Percentiles rank a stretch among this genome's conserved stretches.
These are phyloP conservation scores for Syncephalastrum sp. DNA, from an alignment of 371 early-diverging fungal species.

Conservation along the genomic window DNA sequence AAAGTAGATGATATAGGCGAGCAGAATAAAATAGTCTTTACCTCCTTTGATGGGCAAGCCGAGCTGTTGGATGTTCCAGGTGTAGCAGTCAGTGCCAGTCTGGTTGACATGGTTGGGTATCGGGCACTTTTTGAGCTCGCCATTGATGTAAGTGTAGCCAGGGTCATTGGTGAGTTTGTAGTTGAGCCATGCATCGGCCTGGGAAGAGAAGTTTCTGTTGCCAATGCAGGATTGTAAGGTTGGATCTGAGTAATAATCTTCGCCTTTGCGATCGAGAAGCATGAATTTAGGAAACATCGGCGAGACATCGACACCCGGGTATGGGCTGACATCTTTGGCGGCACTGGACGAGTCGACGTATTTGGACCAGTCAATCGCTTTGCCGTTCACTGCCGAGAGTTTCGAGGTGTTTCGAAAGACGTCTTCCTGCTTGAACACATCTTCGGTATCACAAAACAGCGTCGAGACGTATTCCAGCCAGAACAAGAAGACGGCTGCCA, in stretches of 20 bases:
- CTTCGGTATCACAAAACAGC: conserved; percentile 43
- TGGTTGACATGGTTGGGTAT: conserved; percentile 28
- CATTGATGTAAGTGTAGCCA: conserved; percentile 25
- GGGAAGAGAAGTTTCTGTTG: conserved; percentile 11
- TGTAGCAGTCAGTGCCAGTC: conserved; percentile 43
- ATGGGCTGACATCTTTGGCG: conserved; percentile 29
- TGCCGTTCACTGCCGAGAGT: conserved; percentile 36
- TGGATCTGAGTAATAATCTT: conserved; percentile 22
- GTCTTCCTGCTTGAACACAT: conserved; percentile 18
- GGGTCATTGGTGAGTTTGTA: conserved; percentile 31
- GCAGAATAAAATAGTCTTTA: background rate
- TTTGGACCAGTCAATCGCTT: conserved; percentile 36
- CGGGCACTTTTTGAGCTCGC: conserved; percentile 31
- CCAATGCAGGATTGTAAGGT: conserved; percentile 32
- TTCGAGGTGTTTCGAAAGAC: conserved; percentile 34
- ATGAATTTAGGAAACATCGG: conserved; percentile 45
- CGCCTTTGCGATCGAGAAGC: conserved; percentile 21
- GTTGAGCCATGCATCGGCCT: conserved; percentile 40
- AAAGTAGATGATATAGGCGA: no score
- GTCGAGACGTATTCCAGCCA: conserved; percentile 45
- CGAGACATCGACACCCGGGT: conserved; percentile 43
- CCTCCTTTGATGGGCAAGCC: conserved; percentile 10
- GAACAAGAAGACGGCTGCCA: conserved; percentile 33
- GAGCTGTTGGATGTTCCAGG: conserved; percentile 3
- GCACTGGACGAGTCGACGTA: conserved; percentile 8